Evolutionary conservation across 225 moss, liverwort and hornwort species (phyloP), one percentile per base, ranked within the genome.

Genomic region (Pleurozium schreberi): DNA sequence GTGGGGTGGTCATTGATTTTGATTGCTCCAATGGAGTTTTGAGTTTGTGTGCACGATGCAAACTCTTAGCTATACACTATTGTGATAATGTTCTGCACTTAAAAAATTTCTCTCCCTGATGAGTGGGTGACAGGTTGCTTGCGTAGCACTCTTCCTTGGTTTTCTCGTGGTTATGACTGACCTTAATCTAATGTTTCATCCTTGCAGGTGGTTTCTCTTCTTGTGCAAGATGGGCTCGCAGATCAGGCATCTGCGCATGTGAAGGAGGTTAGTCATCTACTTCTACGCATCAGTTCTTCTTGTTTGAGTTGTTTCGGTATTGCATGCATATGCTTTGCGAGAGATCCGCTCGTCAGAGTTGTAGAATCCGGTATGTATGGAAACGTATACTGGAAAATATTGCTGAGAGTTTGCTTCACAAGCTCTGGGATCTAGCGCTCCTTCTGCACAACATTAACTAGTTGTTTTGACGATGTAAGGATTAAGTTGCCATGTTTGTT

Each of bases 201-300:
- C 62, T 83, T 93, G 93, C 93, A 97, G 97, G 95, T 95, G 57
- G 92, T 96, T 84, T 95, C 96, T 86, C 80, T 97, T 59, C 91
- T 92, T 83, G 91, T 95, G 68, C 93, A 95, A 67, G 95, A 94
- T 82, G 93, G 91, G 81, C 91, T 88, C 49, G 63, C 88, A 73
- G 96, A 95, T 88, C 88, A 83, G 58, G 87, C 92, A 90, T 92
- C 93, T 90, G 92, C 87, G 33, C 94, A 93, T 87, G 90, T 97
- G 74, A 97, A 96, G 86, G 97, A 97, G 96, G 97, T 97, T 84
- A 86, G 91, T 84, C 55, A 89, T 74, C 59, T 85, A 76, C 80
- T 88, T 80, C 62, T 57, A 69, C 31, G 80, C 81, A 47, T 84
- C 53, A 75, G 55, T 43, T 75, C 71, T 81, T 81, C 43, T 75